Evolutionary conservation across 2,329 filamentous ascomycete genomes (phyloP).

Genomic region (Seiridium cupressi): DNA sequence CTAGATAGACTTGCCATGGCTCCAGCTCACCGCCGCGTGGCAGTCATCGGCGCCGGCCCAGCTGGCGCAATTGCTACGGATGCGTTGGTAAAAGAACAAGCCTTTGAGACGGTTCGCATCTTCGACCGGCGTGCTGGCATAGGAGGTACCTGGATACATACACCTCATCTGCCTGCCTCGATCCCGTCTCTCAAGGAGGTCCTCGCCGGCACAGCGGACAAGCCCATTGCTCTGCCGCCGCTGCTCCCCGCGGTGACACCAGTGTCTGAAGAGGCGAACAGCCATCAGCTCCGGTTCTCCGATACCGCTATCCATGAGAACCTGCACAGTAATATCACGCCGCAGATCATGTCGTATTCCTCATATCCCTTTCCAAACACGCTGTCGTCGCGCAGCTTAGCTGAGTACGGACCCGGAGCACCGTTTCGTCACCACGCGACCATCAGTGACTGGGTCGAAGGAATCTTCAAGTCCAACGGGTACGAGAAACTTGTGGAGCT

Average conservation of each 20-base stretch:
- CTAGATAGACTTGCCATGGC: constrained; percentile 7
- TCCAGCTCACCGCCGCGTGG: constrained; percentile 34
- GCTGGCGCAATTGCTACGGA: constrained; percentile 56
- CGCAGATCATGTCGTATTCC: constrained; percentile 53
- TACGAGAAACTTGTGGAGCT: constrained; percentile 38
- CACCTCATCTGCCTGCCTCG: constrained; percentile 28
- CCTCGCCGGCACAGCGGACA: constrained; percentile 41
- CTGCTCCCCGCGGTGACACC: constrained; percentile 39
- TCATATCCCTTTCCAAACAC: constrained; percentile 45
- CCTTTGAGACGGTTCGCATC: constrained; percentile 54
- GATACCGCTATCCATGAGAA: constrained; percentile 55
- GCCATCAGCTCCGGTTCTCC: constrained; percentile 41
- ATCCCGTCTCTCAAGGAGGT: constrained; percentile 30
- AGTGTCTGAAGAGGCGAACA: constrained; percentile 29
- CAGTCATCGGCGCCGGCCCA: constrained; percentile 57
- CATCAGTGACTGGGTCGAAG: constrained; percentile 52
- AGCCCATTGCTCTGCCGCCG: constrained; percentile 37
- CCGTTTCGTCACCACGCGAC: constrained; percentile 55
- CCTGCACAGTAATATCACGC: constrained; percentile 59
- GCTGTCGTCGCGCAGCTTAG: constrained; percentile 38
- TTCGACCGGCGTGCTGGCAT: constrained; percentile 50
- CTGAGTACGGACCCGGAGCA: constrained; percentile 48
- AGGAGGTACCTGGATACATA: constrained; percentile 26
- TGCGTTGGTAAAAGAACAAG: constrained; percentile 52
- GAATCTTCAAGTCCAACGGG: constrained; percentile 27